A percentile compares a stretch with the other conserved stretches of the same genome.
Evolutionary conservation across 2,329 filamentous ascomycete genomes (phyloP).

Genomic region (Tolypocladium nubicola): DNA sequence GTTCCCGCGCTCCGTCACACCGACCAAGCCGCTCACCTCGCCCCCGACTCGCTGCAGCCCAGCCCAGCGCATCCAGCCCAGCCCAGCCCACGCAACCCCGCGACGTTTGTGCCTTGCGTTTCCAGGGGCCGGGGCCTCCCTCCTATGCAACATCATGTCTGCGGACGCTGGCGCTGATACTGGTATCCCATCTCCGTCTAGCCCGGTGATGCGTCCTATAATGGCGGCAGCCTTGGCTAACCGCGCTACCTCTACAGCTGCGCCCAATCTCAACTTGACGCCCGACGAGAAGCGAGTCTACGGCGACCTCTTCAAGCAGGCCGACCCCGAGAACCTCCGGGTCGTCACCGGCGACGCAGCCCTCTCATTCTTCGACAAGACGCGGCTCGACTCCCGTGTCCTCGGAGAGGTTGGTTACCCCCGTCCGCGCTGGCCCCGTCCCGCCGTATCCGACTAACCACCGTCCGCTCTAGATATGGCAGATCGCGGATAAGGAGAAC

Average conservation of each 20-base stretch:
- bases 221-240: slow-evolving; percentile 4
- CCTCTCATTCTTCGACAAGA: slow-evolving; percentile 97
- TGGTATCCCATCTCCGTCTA: slow-evolving; percentile 5
- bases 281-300: slow-evolving; percentile 90
- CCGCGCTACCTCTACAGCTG: slow-evolving; percentile 24
- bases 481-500: slow-evolving; percentile 96
- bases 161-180: slow-evolving; percentile 12
- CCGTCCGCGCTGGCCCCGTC: not conserved
- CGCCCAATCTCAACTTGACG: slow-evolving; percentile 71
- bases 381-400: slow-evolving; percentile 72
- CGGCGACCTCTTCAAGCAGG: slow-evolving; percentile 84
- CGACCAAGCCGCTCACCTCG: not conserved
- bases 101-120: not conserved
- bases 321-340: slow-evolving; percentile 82
- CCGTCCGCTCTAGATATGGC: slow-evolving; percentile 67
- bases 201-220: not conserved
- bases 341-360: slow-evolving; percentile 94
- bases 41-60: not conserved
- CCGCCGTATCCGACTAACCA: slow-evolving; percentile 3
- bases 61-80: too few relatives aligned
- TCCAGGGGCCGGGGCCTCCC: not conserved
- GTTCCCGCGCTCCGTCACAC: not conserved
- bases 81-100: not conserved
- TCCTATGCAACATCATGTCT: slow-evolving; percentile 11
- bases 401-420: slow-evolving; percentile 65